Evolutionary conservation across 139 green algal genomes (phyloP), one percentile per base, ranked within the genome.

Genomic region (Chlorella sorokiniana): DNA sequence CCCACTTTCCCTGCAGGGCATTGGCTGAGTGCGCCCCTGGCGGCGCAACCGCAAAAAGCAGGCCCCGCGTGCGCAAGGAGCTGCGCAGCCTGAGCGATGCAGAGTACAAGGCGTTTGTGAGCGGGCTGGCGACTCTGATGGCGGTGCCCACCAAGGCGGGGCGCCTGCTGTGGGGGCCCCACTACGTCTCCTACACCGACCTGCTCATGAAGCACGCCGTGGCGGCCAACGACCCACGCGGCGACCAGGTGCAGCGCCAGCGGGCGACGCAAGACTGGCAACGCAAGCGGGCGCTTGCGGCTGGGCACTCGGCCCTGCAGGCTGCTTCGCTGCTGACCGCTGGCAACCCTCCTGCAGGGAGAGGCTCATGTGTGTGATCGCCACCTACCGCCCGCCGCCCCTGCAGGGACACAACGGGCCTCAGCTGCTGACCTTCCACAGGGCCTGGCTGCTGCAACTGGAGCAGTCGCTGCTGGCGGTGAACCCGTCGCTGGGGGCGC

Each of bases 161-260:
- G 38, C 68, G 68, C 68, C 68, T 38, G 38, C 41, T 74, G 41
- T 74, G 33, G 10, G 68, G 68, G 33, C 40, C 68, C 68, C 52
- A 74, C 38, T 74, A 40, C 68, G 54, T 74, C 41, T 38, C 38
- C 6, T 74, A 51, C 27, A 10, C 37, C 10, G 62, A 74, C 27
- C 40, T 74, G 38, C 52, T 54, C n/a, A 40, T 74, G 40, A 74
- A 74, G 68, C 68, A 74, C 27, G 27, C 68, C 4, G 68, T 74
- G 40, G 68, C 68, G 14, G n/a, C 10, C 27, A 38, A 37, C 38
- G 68, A 74, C 40, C 68, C 68, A 1, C 68, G 68, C 0, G 68
- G 68, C 25, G 68, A 74, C 68, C 68, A 74, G 62, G 62, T 59
- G 48, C n/a, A n/a, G n/a, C n/a, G n/a, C n/a, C 56, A 64, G 23